Conservation (phyloP, 192 early-diverging fungal species). For the Thamnidium elegans region DNA sequence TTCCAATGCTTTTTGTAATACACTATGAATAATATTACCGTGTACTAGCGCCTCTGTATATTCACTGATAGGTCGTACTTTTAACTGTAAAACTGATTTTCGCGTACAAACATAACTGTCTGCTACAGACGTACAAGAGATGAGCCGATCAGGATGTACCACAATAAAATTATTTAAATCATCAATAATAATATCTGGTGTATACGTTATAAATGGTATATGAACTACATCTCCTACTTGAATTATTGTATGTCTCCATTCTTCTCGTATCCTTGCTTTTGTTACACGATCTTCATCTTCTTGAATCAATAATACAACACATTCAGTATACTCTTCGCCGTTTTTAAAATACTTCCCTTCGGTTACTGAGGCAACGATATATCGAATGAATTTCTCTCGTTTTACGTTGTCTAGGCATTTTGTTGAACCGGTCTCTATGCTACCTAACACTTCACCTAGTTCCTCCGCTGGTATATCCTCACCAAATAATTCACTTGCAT, state of each 20-base stretch:
- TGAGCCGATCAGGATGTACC: conserved; percentile 77
- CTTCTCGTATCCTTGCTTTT: conserved; percentile 55
- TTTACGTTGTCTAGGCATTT: too few species aligned
- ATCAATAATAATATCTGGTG: conserved; percentile 51
- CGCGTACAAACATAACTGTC: conserved; percentile 78
- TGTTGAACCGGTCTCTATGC: background rate
- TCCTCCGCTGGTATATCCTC: background rate
- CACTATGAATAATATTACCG: conserved; percentile 80
- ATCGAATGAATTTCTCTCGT: conserved; percentile 11
- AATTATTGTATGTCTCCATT: conserved; percentile 63
- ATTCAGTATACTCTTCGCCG: background rate
- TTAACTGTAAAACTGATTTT: conserved; percentile 71
- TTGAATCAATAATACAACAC: conserved; percentile 16
- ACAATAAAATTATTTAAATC: conserved; percentile 59
- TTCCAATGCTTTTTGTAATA: conserved; percentile 69
- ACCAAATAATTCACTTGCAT: too few species aligned
- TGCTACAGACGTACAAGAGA: conserved; percentile 72
- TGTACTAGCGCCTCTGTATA: conserved; percentile 60
- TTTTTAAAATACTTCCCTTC: background rate
- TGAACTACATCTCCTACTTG: conserved; percentile 65
- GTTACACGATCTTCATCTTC: conserved; percentile 1
- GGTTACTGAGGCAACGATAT: conserved; percentile 5
- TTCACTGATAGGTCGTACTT: conserved; percentile 46
- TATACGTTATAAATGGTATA: conserved; percentile 39
- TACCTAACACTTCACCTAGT: background rate